A percentile compares a stretch with the other conserved stretches of the same genome.
These are phyloP conservation scores for Alternaria gaisen DNA, from an alignment of 2,329 filamentous ascomycete genomes.

Conservation along the genomic window DNA sequence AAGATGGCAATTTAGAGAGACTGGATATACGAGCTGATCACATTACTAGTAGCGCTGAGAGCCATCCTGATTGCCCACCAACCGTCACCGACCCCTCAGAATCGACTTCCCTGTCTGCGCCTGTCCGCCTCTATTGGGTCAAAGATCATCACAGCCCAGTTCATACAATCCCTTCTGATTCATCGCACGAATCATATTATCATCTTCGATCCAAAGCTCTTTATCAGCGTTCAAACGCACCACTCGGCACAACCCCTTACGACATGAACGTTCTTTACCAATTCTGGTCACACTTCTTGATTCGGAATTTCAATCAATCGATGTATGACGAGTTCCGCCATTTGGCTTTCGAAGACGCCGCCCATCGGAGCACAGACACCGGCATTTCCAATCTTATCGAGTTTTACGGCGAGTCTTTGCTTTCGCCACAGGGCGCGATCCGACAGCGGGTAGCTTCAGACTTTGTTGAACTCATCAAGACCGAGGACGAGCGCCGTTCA, in stretches of 20 bases:
- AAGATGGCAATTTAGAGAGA: conserved; percentile 17
- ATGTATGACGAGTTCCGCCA: conserved; percentile 80
- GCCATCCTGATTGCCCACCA: conserved; percentile 29
- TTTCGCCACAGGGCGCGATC: conserved; percentile 58
- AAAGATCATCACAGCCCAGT: conserved; percentile 59
- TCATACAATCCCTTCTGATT: conserved; percentile 54
- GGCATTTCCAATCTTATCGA: conserved; percentile 71
- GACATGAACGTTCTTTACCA: conserved; percentile 74
- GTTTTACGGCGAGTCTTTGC: conserved; percentile 69
- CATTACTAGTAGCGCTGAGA: conserved; percentile 31
- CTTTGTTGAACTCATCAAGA: conserved; percentile 63
- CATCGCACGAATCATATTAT: conserved; percentile 59
- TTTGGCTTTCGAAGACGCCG: conserved; percentile 71
- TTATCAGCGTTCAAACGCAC: conserved; percentile 57
- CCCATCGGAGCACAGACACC: conserved; percentile 59
- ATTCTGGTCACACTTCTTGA: conserved; percentile 78
- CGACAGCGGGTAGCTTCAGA: conserved; percentile 63
- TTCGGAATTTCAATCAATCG: conserved; percentile 74
- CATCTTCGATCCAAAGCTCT: conserved; percentile 61
- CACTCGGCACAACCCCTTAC: conserved; percentile 58
- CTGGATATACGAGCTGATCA: conserved; percentile 23
- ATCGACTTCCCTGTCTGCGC: conserved; percentile 24
- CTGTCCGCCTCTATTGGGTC: conserved; percentile 58
- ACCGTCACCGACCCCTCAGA: conserved; percentile 29
- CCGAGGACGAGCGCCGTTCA: conserved; percentile 54